Percentiles rank a stretch among this genome's conserved stretches.
phyloP scores from a whole-genome alignment of 75 land plant species.

The Azolla pinnata region DNA sequence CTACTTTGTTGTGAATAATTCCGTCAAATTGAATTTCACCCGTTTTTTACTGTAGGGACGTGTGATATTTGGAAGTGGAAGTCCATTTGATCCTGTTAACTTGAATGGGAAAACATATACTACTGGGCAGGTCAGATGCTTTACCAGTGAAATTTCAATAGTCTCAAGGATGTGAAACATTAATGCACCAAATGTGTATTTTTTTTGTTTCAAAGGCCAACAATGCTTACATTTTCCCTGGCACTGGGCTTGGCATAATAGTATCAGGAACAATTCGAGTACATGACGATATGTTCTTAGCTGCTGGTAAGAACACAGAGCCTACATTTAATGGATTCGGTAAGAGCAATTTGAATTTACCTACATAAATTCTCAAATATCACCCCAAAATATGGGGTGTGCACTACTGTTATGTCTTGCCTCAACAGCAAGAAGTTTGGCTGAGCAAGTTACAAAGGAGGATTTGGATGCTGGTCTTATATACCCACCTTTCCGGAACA shows the following conservation, averaged over 20 bases:
- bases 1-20: too few species aligned
- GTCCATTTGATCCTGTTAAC: constrained; percentile 32
- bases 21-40: too few species aligned
- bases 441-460: constrained; percentile 50
- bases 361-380: too few species aligned
- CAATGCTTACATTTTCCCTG: constrained; percentile 95
- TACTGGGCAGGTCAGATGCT: constrained; percentile 21
- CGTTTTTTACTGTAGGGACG: constrained; percentile 11
- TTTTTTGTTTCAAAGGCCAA: constrained; percentile 40
- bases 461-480: constrained; percentile 58
- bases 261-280: constrained; percentile 88
- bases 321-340: too few species aligned
- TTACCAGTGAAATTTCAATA: not conserved
- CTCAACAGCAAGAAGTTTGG: constrained; percentile 75
- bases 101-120: constrained; percentile 17
- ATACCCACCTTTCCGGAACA: constrained; percentile 67
- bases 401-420: too few species aligned
- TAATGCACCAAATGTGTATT: not conserved
- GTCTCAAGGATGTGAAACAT: not conserved
- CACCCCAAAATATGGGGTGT: too few species aligned
- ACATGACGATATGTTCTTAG: constrained; percentile 83
- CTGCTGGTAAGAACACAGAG: constrained; percentile 90
- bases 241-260: constrained; percentile 82
- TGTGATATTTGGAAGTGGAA: constrained; percentile 30
- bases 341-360: too few species aligned